These are phyloP conservation scores for Pseudogymnoascus sp. DNA, from an alignment of 2,329 filamentous ascomycete genomes.

Conservation along the genomic window DNA sequence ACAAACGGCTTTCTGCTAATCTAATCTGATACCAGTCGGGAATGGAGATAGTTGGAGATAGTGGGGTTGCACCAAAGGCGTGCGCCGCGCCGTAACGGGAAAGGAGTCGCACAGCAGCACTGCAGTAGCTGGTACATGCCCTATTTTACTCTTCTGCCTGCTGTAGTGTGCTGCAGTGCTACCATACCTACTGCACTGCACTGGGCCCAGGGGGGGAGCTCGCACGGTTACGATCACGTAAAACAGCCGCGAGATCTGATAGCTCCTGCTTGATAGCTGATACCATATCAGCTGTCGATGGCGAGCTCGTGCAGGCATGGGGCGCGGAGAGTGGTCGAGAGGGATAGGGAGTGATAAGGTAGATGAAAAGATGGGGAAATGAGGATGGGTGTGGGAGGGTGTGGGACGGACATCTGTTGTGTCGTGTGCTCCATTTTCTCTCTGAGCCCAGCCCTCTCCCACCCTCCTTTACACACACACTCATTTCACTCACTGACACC, in stretches of 20 bases:
- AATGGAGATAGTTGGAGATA: not conserved
- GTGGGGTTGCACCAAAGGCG: not conserved
- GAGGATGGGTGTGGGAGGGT: not conserved
- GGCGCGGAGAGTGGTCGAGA: not conserved
- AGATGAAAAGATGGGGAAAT: not conserved
- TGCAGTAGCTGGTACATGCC: not conserved
- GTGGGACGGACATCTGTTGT: not conserved
- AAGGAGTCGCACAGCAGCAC: not conserved
- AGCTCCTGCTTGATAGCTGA: not conserved
- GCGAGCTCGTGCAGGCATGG: not conserved
- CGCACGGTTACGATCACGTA: not conserved
- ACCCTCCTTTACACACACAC: not conserved
- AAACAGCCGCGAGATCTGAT: constrained; percentile 1
- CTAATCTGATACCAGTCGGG: not conserved
- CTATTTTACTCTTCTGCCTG: not conserved
- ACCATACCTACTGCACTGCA: not conserved
- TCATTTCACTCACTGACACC: not conserved
- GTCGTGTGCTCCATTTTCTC: not conserved
- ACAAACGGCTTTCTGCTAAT: not conserved
- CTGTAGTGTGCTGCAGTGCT: not conserved
- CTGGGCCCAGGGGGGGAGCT: not conserved
- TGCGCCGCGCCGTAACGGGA: not conserved
- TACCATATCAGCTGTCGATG: not conserved
- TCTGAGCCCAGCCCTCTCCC: not conserved
- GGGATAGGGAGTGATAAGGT: not conserved